A percentile compares a stretch with the other conserved stretches of the same genome.
These are phyloP conservation scores for Neurospora cerealis DNA, from an alignment of 495 filamentous ascomycete genomes.

Conservation along the genomic window DNA sequence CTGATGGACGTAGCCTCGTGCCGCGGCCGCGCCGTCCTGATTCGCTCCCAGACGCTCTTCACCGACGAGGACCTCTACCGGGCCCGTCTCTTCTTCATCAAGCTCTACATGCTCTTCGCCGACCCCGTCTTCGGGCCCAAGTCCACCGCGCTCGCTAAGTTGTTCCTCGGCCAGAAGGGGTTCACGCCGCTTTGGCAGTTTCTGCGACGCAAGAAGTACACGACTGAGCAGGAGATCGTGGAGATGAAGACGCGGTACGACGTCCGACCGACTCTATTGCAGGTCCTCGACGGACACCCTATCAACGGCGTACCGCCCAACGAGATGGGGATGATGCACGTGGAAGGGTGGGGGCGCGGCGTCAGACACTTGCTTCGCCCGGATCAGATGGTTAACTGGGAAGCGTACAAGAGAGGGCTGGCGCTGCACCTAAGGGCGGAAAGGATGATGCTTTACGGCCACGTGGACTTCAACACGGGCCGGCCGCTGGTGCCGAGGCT, in stretches of 20 bases:
- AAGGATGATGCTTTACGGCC: conserved; percentile 46
- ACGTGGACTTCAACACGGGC: conserved; percentile 35
- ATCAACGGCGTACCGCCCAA: conserved; percentile 39
- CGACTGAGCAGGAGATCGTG: conserved; percentile 30
- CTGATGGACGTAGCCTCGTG: conserved; percentile 51
- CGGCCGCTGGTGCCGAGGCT: conserved; percentile 24
- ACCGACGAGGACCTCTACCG: conserved; percentile 43
- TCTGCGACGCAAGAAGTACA: conserved; percentile 33
- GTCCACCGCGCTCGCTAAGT: conserved; percentile 31
- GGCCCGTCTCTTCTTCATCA: conserved; percentile 47
- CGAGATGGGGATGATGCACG: conserved; percentile 38
- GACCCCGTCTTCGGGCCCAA: conserved; percentile 35
- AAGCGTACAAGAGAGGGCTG: conserved; percentile 38
- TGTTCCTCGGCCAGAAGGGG: conserved; percentile 51
- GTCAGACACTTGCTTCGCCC: conserved; percentile 34
- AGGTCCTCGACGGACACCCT: not conserved
- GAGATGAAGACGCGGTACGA: conserved; percentile 36
- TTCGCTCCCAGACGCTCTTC: conserved; percentile 40
- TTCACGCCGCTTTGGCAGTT: conserved; percentile 39
- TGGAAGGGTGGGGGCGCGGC: conserved; percentile 41
- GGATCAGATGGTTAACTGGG: conserved; percentile 46
- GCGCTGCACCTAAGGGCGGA: conserved; percentile 33
- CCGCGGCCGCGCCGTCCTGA: conserved; percentile 33
- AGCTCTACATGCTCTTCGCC: conserved; percentile 50
- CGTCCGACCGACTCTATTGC: conserved; percentile 3